Base-by-base conservation (phyloP, 768 basidiomycete genomes). In the Lyophyllum decastes region DNA sequence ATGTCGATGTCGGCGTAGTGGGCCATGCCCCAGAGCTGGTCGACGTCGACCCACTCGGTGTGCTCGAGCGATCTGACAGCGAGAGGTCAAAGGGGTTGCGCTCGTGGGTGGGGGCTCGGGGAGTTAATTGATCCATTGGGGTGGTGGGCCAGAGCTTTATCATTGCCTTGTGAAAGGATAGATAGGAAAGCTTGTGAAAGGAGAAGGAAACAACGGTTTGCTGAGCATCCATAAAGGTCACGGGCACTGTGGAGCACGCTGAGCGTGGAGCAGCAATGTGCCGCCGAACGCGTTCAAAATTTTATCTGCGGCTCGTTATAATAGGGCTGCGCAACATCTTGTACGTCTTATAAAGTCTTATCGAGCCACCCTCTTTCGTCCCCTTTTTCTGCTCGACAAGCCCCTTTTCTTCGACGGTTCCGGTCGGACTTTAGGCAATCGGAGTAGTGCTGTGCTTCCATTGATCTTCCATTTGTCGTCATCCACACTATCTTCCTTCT, bases 71-170 rank as follows among this genome's bases (percentile, higher is more conserved):
- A 8, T 22, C 35, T 26, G 45, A 49, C 33, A 55, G 61, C n/a
- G 50, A 63, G 48, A 59, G 43, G 69, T 91, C 88, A 67, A 90
- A 90, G 3, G 89, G 89, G 67, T 90, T 88, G 59, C 66, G 69
- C 52, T 77, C 74, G 34, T 76, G 73, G 54, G 74, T 67, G 41
- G 64, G 66, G 11, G 81, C 78, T 54, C 79, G 79, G 35, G 89
- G 88, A 0, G 89, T 92, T 51, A 82, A 76, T 65, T 84, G 85
- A 64, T 86, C 86, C 45, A 72, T 70, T 46, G 77, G 70, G 33
- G 64, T 66, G 11, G 77, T 68, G 17, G 86, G 82, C 90, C 90
- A 89, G 60, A 90, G 75, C 67, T 84, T 87, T 63, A 91, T 77
- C 85, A 90, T 89, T 54, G 71, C 68, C 61, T 68, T 70, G 40